Evolutionary conservation across 23 red algal genomes (phyloP), one percentile per base, ranked within the genome.

Genomic region (Agarophyton chilense): DNA sequence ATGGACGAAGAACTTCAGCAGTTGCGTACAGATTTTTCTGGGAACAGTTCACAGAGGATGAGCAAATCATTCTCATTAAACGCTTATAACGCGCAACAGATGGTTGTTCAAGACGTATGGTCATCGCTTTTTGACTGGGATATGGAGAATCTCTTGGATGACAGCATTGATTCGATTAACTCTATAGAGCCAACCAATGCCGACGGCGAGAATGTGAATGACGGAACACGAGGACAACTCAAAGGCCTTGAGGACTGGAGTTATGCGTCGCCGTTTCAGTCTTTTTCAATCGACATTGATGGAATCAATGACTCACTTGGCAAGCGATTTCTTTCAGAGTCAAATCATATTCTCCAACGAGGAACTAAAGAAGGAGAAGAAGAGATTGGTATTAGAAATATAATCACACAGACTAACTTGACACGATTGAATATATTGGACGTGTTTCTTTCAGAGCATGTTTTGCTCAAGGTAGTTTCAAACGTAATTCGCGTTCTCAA

Each of bases 181-280:
- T 28, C 28, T 62, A n/a, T n/a, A n/a, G n/a, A n/a, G n/a, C 56
- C 10, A 19, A 62, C 19, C 56, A 62, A 62, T 32, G 6, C 28
- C 8, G 28, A 28, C 10, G 28, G 56, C 9, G 4, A 67, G 22
- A 67, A 14, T 35, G 17, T 36, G 4, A 12, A 9, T 7, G 29
- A 17, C 12, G 22, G 10, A 32, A 67, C 62, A 44, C 54, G 41
- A 51, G 79, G 60, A 41, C 25, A 49, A 42, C 12, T 25, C 13
- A 50, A 38, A 40, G n/a, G n/a, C n/a, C n/a, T 82, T 16, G 52
- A 45, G 14, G 60, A 65, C 36, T 68, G 55, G 55, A 24, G 67
- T 64, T 83, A 65, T 24, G 58, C 22, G 6, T 83, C 56, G 10
- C 56, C 79, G 18, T 83, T 83, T 68, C 22, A 67, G 22, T 18